A percentile compares a stretch with the other conserved stretches of the same genome.
Conservation (phyloP, 2,329 filamentous ascomycete species). For the Penicillium sp. region DNA sequence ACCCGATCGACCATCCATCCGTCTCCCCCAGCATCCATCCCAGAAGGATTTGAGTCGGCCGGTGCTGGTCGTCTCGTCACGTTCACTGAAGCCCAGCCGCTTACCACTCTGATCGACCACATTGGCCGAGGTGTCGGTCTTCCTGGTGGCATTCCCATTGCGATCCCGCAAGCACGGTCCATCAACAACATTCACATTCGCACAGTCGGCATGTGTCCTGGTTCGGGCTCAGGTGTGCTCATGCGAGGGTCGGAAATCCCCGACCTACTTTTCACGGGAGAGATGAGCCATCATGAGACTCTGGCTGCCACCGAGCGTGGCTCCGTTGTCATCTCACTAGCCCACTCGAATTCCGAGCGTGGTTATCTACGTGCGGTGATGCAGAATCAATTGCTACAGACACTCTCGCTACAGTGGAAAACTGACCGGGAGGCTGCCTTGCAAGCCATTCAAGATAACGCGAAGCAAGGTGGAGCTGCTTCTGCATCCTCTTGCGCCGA, state of each 20-base stretch:
- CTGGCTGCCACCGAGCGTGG: slow-evolving; percentile 84
- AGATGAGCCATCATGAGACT: slow-evolving; percentile 91
- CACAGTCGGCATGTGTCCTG: slow-evolving; percentile 85
- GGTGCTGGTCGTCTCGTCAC: slow-evolving; percentile 66
- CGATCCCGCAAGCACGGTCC: slow-evolving; percentile 63
- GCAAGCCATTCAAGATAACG: slow-evolving; percentile 33
- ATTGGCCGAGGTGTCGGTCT: slow-evolving; percentile 68
- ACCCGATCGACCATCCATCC: slow-evolving; percentile 59
- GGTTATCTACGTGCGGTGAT: slow-evolving; percentile 77
- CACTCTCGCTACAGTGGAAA: slow-evolving; percentile 62
- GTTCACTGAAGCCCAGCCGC: slow-evolving; percentile 56
- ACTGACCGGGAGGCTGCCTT: slow-evolving; percentile 49
- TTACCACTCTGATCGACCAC: slow-evolving; percentile 64
- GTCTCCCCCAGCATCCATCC: slow-evolving; percentile 38
- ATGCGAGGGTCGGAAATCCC: slow-evolving; percentile 63
- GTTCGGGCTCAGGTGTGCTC: slow-evolving; percentile 75
- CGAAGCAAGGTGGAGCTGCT: slow-evolving; percentile 27
- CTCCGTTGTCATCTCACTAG: slow-evolving; percentile 79
- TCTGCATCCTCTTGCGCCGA: slow-evolving; percentile 47
- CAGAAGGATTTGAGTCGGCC: slow-evolving; percentile 52
- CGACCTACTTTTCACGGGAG: slow-evolving; percentile 86
- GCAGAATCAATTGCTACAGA: slow-evolving; percentile 64
- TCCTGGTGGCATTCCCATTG: slow-evolving; percentile 67
- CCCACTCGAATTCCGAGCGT: slow-evolving; percentile 92
- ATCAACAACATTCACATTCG: slow-evolving; percentile 62